Conservation (phyloP, 78 protist genomes). For the Ministeria vibrans region DNA sequence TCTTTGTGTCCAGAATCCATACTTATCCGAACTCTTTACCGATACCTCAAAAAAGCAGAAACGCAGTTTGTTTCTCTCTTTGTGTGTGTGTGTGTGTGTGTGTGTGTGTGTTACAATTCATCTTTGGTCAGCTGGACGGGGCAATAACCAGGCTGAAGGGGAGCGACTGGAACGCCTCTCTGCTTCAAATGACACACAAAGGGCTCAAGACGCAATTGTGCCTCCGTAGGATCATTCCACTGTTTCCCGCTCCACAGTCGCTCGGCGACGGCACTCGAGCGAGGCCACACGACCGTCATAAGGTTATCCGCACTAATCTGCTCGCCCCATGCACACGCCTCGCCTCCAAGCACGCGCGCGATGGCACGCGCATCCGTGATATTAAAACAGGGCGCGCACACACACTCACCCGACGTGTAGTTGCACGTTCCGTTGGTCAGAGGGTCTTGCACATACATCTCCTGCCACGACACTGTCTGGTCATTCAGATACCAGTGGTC, state of each 20-base stretch:
- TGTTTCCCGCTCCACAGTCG: background rate
- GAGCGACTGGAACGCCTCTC: too few relatives aligned
- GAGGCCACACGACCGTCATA: background rate
- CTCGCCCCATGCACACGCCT: too few relatives aligned
- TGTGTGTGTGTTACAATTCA: background rate
- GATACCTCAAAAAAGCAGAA: too few relatives aligned
- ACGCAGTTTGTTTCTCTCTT: too few relatives aligned
- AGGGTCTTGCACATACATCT: constrained; percentile 47
- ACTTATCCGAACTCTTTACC: too few relatives aligned
- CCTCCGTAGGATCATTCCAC: background rate
- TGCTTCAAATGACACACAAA: background rate
- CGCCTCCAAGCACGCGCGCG: background rate
- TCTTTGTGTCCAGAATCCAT: too few relatives aligned
- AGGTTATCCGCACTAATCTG: too few relatives aligned
- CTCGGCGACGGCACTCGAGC: background rate
- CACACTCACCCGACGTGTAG: too few relatives aligned
- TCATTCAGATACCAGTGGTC: constrained; percentile 43
- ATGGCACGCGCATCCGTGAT: background rate
- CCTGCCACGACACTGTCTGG: constrained; percentile 38
- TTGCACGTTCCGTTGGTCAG: too few relatives aligned
- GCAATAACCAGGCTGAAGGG: too few relatives aligned
- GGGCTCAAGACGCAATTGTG: background rate
- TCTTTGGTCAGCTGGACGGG: background rate
- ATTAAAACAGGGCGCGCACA: too few relatives aligned
- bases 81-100: background rate